A percentile compares a stretch with the other conserved stretches of the same genome.
These are phyloP conservation scores for Cladophialophora exuberans DNA, from an alignment of 2,329 filamentous ascomycete species.

Conservation along the genomic window DNA sequence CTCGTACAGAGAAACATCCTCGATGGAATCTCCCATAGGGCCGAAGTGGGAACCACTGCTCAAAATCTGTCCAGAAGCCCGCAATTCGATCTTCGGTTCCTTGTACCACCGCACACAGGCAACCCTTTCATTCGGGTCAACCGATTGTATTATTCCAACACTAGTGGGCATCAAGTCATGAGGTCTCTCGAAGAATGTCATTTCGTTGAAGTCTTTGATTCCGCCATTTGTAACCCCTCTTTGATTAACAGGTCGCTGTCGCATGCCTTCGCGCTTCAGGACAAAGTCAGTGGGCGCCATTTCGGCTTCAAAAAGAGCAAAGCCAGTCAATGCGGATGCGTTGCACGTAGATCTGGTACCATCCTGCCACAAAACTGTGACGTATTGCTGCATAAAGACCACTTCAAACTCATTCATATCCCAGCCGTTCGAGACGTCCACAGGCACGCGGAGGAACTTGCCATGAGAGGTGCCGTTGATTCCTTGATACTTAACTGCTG, in stretches of 20 bases:
- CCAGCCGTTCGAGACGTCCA: conserved; percentile 55
- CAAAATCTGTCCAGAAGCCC: conserved; percentile 39
- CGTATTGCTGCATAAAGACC: conserved; percentile 52
- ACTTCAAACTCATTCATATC: conserved; percentile 63
- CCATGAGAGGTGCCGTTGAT: conserved; percentile 42
- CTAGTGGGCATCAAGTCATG: conserved; percentile 47
- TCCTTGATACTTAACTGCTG: conserved; percentile 56
- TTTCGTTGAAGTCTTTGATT: conserved; percentile 31
- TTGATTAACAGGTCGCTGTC: conserved; percentile 15
- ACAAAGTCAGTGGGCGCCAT: conserved; percentile 62
- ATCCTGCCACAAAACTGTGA: conserved; percentile 64
- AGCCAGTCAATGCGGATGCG: conserved; percentile 45
- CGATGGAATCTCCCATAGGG: conserved; percentile 43
- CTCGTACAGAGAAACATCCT: conserved; percentile 63
- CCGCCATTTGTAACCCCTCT: not conserved
- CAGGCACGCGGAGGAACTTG: conserved; percentile 49
- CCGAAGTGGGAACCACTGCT: conserved; percentile 50
- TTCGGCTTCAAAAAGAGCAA: conserved; percentile 51
- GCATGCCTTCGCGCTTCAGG: conserved; percentile 48
- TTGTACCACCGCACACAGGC: conserved; percentile 60
- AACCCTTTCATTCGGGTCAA: conserved; percentile 59
- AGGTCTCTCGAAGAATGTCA: conserved; percentile 32
- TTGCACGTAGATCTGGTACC: conserved; percentile 52
- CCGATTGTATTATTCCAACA: conserved; percentile 61
- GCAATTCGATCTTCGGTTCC: conserved; percentile 42